phyloP scores from a whole-genome alignment of 257 asterid species.

The Petunia axillaris region DNA sequence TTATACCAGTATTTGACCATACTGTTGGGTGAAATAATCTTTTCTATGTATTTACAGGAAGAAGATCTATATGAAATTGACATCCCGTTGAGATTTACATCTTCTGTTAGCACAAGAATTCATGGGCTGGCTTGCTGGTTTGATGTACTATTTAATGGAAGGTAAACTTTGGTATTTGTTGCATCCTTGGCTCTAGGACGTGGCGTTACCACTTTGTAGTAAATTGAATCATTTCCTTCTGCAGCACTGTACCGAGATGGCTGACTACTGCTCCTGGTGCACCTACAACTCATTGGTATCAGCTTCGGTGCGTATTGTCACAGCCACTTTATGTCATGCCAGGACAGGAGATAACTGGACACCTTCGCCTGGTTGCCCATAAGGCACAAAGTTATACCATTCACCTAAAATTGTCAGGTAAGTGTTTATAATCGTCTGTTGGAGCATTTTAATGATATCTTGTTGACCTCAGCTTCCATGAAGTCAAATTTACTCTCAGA shows the following conservation, averaged over 20 bases:
- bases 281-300: slow-evolving; percentile 99
- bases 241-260: slow-evolving; percentile 92
- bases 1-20: neutral
- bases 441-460: neutral
- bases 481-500: neutral
- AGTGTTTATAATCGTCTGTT: slow-evolving; percentile 6
- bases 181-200: neutral
- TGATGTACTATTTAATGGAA: slow-evolving; percentile 90
- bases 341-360: slow-evolving; percentile 95
- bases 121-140: slow-evolving; percentile 99
- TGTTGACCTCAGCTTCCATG: neutral
- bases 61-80: slow-evolving; percentile 92
- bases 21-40: neutral
- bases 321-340: slow-evolving; percentile 98
- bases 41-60: slow-evolving; percentile 54
- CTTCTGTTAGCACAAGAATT: slow-evolving; percentile 82
- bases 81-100: slow-evolving; percentile 69
- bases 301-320: slow-evolving; percentile 91
- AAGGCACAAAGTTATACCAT: slow-evolving; percentile 96
- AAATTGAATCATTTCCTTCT: slow-evolving; percentile 19
- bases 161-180: slow-evolving; percentile 48
- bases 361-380: slow-evolving; percentile 84
- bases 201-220: neutral
- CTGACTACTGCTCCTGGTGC: slow-evolving; percentile 97
- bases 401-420: slow-evolving; percentile 80